Base-by-base conservation (phyloP, 2,329 filamentous ascomycete species). In the Botrytis sinoallii region DNA sequence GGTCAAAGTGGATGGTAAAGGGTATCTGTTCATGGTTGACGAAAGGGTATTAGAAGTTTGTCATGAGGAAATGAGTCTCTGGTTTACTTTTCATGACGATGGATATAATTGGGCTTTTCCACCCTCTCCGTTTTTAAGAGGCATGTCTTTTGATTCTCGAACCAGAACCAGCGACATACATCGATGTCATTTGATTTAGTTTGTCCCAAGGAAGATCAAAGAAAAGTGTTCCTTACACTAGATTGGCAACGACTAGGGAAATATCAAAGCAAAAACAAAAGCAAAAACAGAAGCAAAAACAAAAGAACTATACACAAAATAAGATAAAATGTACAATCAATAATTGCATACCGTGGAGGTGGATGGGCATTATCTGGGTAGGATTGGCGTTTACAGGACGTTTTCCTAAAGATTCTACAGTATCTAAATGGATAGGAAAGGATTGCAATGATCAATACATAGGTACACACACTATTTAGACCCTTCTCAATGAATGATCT, bases 1-100 rank as follows among this genome's bases (percentile, higher is more conserved):
- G 77, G 77, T 59, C 71, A 72, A 32, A 35, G 35, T 60, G 79
- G 78, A 55, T 81, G 79, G 79, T 69, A 69, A 6, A 66, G 12
- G 20, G 38, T 59, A 20, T 57, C n/a, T 44, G 9, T 44, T 42
- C 12, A 18, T 32, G 48, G 18, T 32, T 69, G 38, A 42, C 12
- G 16, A 67, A 14, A 40, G 25, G 25, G 48, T 3, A 25, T 38
- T 4, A 3, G 40, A 38, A 38, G 22, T 40, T 16, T 40, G 22
- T 29, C 22, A 67, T 52, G 14, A 67, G 32, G 48, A 25, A 57
- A 25, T 20, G 48, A 18, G 32, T 55, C 1, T 20, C 18, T 4
- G 35, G 66, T 16, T 14, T 14, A 5, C 14, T 2, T 59, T 52
- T 16, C 18, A 22, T 22, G 4, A 25, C 32, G 22, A 7, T 16